Evolutionary conservation across 441 rosid genomes (phyloP).

Genomic region (Omphalea diandra): DNA sequence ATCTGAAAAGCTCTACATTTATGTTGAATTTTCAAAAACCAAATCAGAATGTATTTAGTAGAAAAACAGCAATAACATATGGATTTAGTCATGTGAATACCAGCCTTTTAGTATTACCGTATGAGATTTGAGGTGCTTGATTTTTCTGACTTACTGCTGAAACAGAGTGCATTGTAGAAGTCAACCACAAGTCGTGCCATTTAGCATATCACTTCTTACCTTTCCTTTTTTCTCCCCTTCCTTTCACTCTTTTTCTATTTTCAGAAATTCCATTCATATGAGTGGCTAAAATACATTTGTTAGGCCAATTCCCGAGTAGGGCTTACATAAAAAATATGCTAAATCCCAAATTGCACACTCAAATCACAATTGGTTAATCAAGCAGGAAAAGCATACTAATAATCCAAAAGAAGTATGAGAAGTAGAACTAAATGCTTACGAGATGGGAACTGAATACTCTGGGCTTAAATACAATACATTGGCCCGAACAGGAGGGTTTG

Average conservation of each 20-base stretch:
- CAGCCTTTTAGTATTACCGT: background rate
- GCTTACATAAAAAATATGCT: background rate
- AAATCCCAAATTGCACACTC: background rate
- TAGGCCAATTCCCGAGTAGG: background rate
- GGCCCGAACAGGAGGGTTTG: constrained; percentile 91
- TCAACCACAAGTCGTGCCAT: background rate
- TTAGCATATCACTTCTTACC: background rate
- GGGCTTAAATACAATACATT: constrained; percentile 73
- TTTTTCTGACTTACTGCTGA: background rate
- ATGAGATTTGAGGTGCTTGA: background rate
- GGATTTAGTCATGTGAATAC: background rate
- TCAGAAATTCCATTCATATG: background rate
- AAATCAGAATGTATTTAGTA: background rate
- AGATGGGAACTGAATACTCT: constrained; percentile 62
- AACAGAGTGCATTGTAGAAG: background rate
- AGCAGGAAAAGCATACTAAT: background rate
- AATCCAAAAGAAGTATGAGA: constrained; percentile 2
- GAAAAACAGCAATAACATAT: background rate
- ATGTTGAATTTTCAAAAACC: background rate
- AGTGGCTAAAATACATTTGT: background rate
- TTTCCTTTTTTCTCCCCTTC: background rate
- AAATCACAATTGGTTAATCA: background rate
- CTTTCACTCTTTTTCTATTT: background rate
- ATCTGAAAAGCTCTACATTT: background rate
- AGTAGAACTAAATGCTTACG: constrained; percentile 50